Conservation (phyloP, 768 basidiomycete species). For the Mycena sanguinolenta region DNA sequence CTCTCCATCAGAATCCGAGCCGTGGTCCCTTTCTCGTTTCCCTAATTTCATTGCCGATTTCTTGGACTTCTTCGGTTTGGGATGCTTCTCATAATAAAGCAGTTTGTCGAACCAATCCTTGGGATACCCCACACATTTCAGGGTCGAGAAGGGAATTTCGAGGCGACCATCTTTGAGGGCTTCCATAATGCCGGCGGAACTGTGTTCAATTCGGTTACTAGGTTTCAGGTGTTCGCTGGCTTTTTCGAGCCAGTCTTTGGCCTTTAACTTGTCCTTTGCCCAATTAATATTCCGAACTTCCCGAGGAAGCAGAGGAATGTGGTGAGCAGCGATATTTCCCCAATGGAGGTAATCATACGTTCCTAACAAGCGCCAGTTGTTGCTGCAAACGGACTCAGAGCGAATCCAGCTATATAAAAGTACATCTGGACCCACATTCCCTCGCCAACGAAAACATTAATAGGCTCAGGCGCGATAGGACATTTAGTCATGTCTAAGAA, state of each 20-base stretch:
- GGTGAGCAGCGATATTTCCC: slow-evolving; percentile 21
- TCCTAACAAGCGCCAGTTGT: slow-evolving; percentile 33
- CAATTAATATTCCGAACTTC: slow-evolving; percentile 17
- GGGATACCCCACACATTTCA: slow-evolving; percentile 41
- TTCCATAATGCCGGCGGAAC: slow-evolving; percentile 17
- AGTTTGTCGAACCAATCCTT: slow-evolving; percentile 38
- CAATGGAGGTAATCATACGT: slow-evolving; percentile 29
- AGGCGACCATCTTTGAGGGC: slow-evolving; percentile 37
- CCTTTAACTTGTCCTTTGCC: slow-evolving; percentile 21
- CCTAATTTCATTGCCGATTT: not conserved
- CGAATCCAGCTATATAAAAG: not conserved
- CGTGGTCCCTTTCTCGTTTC: slow-evolving; percentile 11
- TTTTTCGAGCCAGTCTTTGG: slow-evolving; percentile 11
- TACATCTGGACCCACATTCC: slow-evolving; percentile 2
- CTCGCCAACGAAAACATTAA: slow-evolving; percentile 36
- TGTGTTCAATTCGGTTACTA: slow-evolving; percentile 13
- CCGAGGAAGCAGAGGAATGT: slow-evolving; percentile 27
- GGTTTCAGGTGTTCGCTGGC: not conserved
- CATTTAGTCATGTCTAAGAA: slow-evolving; percentile 20
- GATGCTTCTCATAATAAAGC: slow-evolving; percentile 30
- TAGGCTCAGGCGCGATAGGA: slow-evolving; percentile 10
- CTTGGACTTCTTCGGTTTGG: slow-evolving; percentile 24
- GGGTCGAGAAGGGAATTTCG: slow-evolving; percentile 35
- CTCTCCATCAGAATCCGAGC: not conserved
- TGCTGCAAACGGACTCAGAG: slow-evolving; percentile 1